These are phyloP conservation scores for Populus tomentosa DNA, from an alignment of 441 rosid genomes.

Conservation along the genomic window DNA sequence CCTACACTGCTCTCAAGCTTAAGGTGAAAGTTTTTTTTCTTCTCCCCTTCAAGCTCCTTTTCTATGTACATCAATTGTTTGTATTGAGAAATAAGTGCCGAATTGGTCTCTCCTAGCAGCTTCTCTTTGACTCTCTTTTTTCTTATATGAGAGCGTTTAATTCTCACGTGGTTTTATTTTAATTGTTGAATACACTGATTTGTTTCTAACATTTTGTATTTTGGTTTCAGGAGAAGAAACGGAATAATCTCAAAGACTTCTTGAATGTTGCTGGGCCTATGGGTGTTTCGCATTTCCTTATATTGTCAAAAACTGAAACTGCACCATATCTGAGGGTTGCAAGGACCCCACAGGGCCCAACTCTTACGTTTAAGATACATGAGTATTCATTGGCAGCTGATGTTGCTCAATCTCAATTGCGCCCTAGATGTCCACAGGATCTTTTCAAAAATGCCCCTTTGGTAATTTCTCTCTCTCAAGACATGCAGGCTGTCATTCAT, in stretches of 20 bases:
- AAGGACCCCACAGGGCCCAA: constrained; percentile 70
- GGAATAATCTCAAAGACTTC: constrained; percentile 75
- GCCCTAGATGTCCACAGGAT: constrained; percentile 87
- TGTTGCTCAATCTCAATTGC: constrained; percentile 75
- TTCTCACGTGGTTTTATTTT: neutral
- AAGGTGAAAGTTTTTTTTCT: constrained; percentile 37
- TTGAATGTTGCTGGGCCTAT: constrained; percentile 90
- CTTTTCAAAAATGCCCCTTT: constrained; percentile 83
- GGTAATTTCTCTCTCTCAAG: constrained; percentile 34
- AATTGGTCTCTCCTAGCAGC: neutral
- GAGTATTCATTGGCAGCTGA: constrained; percentile 71
- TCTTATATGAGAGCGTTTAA: neutral
- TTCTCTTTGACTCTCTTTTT: neutral
- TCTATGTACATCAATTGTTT: neutral
- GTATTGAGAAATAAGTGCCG: neutral
- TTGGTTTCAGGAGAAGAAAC: constrained; percentile 69
- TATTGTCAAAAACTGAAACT: constrained; percentile 63
- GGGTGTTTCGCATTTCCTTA: constrained; percentile 93
- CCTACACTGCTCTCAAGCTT: constrained; percentile 81
- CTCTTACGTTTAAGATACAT: constrained; percentile 78
- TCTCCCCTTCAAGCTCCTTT: neutral
- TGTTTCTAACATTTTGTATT: neutral
- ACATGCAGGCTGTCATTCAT: neutral
- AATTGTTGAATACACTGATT: neutral
- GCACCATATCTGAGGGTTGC: constrained; percentile 70